A percentile compares a stretch with the other conserved stretches of the same genome.
These are phyloP conservation scores for Plantago ovata DNA, from an alignment of 257 asterid genomes.

Conservation along the genomic window DNA sequence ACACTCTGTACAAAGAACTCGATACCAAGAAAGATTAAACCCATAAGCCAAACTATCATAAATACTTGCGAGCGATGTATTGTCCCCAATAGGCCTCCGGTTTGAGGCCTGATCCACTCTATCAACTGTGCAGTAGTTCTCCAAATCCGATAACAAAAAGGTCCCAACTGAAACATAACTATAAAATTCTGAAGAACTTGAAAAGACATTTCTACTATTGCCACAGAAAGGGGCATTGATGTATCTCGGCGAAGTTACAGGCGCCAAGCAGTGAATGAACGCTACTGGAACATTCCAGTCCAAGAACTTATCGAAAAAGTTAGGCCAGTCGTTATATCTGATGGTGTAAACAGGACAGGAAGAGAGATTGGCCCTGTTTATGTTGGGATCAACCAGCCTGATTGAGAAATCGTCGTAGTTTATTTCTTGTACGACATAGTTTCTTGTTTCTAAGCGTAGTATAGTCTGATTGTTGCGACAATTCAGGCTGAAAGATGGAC, in stretches of 20 bases:
- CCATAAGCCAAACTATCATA: constrained; percentile 38
- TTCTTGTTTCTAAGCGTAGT: constrained; percentile 16
- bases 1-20: constrained; percentile 43
- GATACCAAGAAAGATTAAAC: constrained; percentile 37
- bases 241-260: constrained; percentile 26
- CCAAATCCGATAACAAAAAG: constrained; percentile 27
- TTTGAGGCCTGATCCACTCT: constrained; percentile 22
- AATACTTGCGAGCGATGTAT: constrained; percentile 30
- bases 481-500: constrained; percentile 28
- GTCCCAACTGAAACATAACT: constrained; percentile 30
- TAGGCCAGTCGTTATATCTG: constrained; percentile 27
- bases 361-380: constrained; percentile 26
- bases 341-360: constrained; percentile 32
- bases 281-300: constrained; percentile 12
- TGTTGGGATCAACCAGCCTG: constrained; percentile 37
- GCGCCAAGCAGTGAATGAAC: constrained; percentile 32
- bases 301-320: constrained; percentile 1
- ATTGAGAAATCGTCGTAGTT: constrained; percentile 28
- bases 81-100: constrained; percentile 15
- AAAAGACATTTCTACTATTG: constrained; percentile 24
- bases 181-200: constrained; percentile 26
- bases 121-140: constrained; percentile 35
- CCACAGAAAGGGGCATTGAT: constrained; percentile 39
- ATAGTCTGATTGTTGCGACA: constrained; percentile 39
- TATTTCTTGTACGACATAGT: constrained; percentile 31